Conservation (phyloP, 2,329 filamentous ascomycete genomes). For the Daldinia eschscholtzii region DNA sequence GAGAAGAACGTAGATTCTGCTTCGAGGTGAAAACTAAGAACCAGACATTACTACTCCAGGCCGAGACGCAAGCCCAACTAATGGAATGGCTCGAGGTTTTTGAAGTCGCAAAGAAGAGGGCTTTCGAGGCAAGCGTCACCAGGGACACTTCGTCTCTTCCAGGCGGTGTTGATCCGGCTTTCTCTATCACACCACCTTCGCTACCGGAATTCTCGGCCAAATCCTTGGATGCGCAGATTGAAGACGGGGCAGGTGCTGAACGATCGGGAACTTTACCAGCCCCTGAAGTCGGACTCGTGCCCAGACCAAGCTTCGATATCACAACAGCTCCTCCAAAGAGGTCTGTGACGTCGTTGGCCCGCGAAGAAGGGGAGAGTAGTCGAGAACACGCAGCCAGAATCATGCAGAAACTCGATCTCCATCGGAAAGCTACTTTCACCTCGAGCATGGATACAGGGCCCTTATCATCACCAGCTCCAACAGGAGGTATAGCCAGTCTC, state of each 20-base stretch:
- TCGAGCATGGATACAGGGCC: constrained; percentile 55
- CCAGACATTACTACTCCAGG: constrained; percentile 87
- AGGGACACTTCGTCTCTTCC: constrained; percentile 61
- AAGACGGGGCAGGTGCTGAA: constrained; percentile 61
- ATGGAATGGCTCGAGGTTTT: constrained; percentile 95
- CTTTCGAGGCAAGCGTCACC: constrained; percentile 79
- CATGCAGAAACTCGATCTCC: constrained; percentile 91
- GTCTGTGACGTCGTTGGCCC: constrained; percentile 68
- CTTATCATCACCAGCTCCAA: constrained; percentile 57
- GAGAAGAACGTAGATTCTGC: constrained; percentile 94
- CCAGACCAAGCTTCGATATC: constrained; percentile 81
- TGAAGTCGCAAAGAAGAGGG: constrained; percentile 92
- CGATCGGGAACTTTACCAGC: constrained; percentile 74
- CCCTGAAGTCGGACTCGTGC: constrained; percentile 67
- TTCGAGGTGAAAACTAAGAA: constrained; percentile 99
- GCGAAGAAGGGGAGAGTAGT: constrained; percentile 79
- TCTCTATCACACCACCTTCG: constrained; percentile 89
- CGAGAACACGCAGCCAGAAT: constrained; percentile 88
- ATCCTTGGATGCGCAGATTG: constrained; percentile 73
- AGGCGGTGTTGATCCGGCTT: constrained; percentile 77
- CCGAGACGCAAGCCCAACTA: constrained; percentile 92
- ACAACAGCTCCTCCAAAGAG: constrained; percentile 61
- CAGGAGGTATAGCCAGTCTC: constrained; percentile 82
- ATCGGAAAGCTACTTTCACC: constrained; percentile 79
- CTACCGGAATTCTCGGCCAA: constrained; percentile 93